phyloP scores from a whole-genome alignment of 768 basidiomycete genomes.

The Solioccasus polychromus region DNA sequence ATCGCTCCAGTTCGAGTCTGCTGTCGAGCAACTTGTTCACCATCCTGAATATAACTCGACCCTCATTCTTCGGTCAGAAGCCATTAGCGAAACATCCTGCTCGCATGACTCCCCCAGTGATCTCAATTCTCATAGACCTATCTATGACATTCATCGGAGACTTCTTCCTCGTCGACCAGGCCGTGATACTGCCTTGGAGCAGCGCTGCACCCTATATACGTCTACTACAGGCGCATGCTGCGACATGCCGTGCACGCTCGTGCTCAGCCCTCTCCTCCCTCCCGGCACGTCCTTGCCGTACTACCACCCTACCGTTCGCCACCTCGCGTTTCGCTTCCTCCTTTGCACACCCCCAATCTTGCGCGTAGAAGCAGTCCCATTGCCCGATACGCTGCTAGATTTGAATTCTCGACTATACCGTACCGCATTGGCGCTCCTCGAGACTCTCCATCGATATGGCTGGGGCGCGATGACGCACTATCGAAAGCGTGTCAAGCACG shows the following conservation, averaged over 20 bases:
- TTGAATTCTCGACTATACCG: constrained; percentile 68
- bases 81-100: constrained; percentile 31
- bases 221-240: constrained; percentile 14
- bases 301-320: constrained; percentile 82
- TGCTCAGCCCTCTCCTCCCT: constrained; percentile 58
- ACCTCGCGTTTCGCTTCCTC: constrained; percentile 80
- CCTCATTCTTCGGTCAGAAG: constrained; percentile 83
- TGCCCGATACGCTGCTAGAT: constrained; percentile 49
- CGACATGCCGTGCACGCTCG: constrained; percentile 37
- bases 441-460: constrained; percentile 84
- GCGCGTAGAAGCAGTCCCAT: constrained; percentile 22
- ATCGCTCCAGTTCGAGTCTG: constrained; percentile 61
- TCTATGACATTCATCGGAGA: constrained; percentile 59
- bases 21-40: constrained; percentile 68
- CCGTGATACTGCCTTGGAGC: constrained; percentile 70
- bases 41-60: constrained; percentile 95
- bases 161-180: constrained; percentile 78
- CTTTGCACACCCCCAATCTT: constrained; percentile 23
- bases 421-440: constrained; percentile 77
- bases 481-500: constrained; percentile 83
- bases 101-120: constrained; percentile 31
- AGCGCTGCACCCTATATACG: constrained; percentile 75
- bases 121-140: constrained; percentile 38
- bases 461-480: constrained; percentile 82
- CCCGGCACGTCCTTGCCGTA: constrained; percentile 62